Conservation (phyloP, 148 eudicot genomes). For the Rhododendron henanense region DNA sequence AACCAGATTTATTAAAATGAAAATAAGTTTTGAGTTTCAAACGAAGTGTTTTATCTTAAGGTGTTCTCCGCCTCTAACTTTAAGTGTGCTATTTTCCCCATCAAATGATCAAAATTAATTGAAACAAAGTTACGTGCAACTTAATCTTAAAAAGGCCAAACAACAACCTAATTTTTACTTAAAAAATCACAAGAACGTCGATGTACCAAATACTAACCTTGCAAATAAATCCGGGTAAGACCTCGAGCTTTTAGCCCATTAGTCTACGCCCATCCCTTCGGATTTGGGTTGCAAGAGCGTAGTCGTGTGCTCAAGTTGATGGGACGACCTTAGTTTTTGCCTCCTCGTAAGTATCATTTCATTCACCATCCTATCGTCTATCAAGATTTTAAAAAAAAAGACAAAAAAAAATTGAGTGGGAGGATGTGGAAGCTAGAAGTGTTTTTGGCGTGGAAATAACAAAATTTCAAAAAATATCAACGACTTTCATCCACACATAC, state of each 20-base stretch:
- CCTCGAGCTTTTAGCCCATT: not conserved
- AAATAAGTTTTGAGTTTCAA: not conserved
- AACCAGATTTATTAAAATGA: not conserved
- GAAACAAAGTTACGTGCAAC: not conserved
- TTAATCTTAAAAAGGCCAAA: not conserved
- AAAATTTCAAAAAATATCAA: conserved; percentile 2
- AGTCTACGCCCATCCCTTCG: not conserved
- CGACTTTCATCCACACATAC: not conserved
- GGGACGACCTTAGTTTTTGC: not conserved
- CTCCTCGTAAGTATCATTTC: too few relatives aligned
- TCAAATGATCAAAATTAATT: not conserved
- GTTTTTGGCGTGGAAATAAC: not conserved
- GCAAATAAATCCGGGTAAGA: not conserved
- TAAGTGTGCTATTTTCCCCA: not conserved
- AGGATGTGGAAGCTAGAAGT: not conserved
- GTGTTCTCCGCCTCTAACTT: not conserved
- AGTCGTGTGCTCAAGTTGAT: not conserved
- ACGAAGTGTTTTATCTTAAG: not conserved
- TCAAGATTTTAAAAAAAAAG: not conserved
- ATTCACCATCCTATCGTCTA: too few relatives aligned
- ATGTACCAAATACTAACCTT: not conserved
- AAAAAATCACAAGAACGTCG: not conserved
- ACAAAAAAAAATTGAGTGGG: not conserved
- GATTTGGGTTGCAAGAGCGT: not conserved
- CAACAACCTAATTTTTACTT: too few relatives aligned